Base-by-base conservation (phyloP, 768 basidiomycete genomes). In the Russula emetica region DNA sequence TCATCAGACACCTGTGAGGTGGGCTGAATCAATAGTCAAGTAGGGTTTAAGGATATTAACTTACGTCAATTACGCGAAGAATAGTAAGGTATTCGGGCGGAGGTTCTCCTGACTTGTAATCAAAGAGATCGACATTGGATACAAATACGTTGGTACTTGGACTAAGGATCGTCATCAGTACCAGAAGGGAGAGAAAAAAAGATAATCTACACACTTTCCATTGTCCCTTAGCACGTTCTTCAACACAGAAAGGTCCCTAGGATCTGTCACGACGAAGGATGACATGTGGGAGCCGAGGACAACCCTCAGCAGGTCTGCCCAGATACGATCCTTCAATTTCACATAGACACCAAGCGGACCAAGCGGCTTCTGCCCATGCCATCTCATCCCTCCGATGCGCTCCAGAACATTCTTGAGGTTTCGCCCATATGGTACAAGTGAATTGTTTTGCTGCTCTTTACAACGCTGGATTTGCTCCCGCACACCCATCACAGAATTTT, bases 271-370 rank as follows among this genome's bases (percentile, higher is more conserved):
- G 0, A 86, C 90, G 71, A 88, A 98, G 6, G 85, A 81, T 42
- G 77, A 82, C 76, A 98, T 78, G 22, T 78, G 70, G 3, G 54
- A 34, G 5, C 81, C 83, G 5, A 99, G 76, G 67, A 87, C 82
- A 56, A 74, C 74, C 65, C 87, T 77, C 68, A 98, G 73, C n/a
- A 92, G 68, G 0, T 76, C 76, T 0, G 83, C 85, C 83, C 90
- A 98, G 36, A 70, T 75, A 64, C 77, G 76, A 55, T 95, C 89
- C 69, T 79, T 83, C 42, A 92, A 82, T 69, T 85, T 88, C 70
- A 98, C 87, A 71, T 84, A 81, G 55, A 82, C 66, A 0, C 96
- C 96, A 28, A 98, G 76, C 0, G 96, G 96, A 0, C 92, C 92
- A 38, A 91, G 73, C 0, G 90, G 90, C 22, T 70, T 70, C 52